Percentiles rank a stretch among this genome's conserved stretches.
Conservation (phyloP, 257 asterid genomes). For the Cynanchum wilfordii region DNA sequence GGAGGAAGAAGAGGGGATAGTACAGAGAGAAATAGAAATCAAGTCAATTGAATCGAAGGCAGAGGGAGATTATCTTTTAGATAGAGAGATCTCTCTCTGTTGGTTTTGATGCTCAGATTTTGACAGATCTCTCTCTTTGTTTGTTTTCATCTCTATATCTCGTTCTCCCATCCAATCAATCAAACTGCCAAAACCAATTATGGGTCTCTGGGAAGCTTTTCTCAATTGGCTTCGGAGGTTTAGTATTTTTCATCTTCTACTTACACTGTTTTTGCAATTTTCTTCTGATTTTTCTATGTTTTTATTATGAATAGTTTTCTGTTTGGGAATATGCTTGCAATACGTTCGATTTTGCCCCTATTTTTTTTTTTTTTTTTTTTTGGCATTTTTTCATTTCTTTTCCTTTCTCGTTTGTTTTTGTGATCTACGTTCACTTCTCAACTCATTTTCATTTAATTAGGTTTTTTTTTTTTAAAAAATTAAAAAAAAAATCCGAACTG, state of each 20-base stretch:
- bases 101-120: neutral
- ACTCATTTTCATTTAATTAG: neutral
- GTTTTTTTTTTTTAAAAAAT: neutral
- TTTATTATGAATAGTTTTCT: neutral
- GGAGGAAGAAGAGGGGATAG: neutral
- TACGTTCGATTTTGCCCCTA: neutral
- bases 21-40: neutral
- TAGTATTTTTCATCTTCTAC: neutral
- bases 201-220: constrained; percentile 98
- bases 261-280: neutral
- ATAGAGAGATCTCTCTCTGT: constrained; percentile 22
- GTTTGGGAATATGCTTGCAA: neutral
- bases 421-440: constrained; percentile 4
- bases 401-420: neutral
- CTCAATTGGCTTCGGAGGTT: constrained; percentile 99
- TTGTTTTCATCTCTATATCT: neutral
- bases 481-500: neutral
- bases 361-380: neutral
- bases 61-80: constrained; percentile 15
- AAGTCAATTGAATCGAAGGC: constrained; percentile 3
- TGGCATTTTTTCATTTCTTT: neutral
- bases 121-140: constrained; percentile 3
- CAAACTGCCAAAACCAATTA: constrained; percentile 27
- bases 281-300: neutral
- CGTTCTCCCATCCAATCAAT: constrained; percentile 27